A percentile compares a stretch with the other conserved stretches of the same genome.
phyloP scores from a whole-genome alignment of 768 basidiomycete species.

The Sutorius australiensis region DNA sequence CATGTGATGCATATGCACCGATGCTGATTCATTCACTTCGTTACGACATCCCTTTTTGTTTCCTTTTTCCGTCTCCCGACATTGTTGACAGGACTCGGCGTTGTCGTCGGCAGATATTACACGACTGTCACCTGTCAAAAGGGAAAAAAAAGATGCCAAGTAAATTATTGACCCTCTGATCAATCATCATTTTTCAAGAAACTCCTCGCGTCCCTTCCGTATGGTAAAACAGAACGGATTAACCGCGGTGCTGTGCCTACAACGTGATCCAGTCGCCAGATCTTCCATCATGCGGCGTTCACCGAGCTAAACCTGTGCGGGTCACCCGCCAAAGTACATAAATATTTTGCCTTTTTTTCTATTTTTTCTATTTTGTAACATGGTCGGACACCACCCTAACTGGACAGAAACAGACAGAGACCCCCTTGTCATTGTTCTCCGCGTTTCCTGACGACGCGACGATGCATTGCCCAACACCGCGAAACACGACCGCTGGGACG shows the following conservation, averaged over 20 bases:
- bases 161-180: background rate
- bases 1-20: too few relatives aligned
- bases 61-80: background rate
- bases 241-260: background rate
- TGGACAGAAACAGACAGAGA: background rate
- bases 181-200: background rate
- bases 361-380: background rate
- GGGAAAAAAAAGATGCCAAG: background rate
- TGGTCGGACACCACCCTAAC: slow-evolving; percentile 8
- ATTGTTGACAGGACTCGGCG: background rate
- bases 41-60: background rate
- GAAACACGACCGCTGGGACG: background rate
- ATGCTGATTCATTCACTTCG: background rate
- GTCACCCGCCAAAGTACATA: too few relatives aligned
- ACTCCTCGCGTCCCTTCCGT: background rate
- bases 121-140: background rate
- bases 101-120: background rate
- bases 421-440: background rate
- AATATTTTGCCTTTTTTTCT: background rate
- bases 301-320: background rate
- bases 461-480: background rate
- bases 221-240: background rate
- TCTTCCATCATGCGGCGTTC: background rate
- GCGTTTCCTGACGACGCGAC: slow-evolving; percentile 1
- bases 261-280: background rate